Conservation (phyloP, 495 filamentous ascomycete genomes). For the Xylaria palmicola region DNA sequence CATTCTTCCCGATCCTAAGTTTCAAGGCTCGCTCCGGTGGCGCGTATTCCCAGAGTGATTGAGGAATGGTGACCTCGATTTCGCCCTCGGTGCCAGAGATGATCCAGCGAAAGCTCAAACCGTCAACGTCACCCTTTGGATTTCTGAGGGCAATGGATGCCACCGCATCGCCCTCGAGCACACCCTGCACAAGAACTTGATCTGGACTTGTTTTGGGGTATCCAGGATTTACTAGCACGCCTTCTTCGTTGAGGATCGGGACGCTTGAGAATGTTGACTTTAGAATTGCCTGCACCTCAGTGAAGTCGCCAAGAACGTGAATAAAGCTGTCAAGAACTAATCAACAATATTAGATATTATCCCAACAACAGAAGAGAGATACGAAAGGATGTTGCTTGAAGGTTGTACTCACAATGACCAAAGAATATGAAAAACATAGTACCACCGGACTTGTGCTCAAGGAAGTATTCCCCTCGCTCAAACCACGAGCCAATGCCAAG, state of each 20-base stretch:
- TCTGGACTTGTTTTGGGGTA: constrained; percentile 30
- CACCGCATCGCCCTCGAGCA: constrained; percentile 33
- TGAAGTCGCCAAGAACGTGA: constrained; percentile 41
- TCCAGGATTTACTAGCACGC: background rate
- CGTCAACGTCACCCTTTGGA: constrained; percentile 29
- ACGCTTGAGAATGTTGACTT: constrained; percentile 24
- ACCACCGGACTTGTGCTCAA: constrained; percentile 29
- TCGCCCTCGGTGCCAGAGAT: constrained; percentile 49
- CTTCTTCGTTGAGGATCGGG: background rate
- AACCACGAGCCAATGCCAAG: constrained; percentile 14
- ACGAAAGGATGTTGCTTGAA: background rate
- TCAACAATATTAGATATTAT: background rate
- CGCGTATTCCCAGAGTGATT: background rate
- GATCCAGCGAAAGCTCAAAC: constrained; percentile 36
- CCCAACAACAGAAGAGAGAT: background rate
- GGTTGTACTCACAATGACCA: constrained; percentile 28
- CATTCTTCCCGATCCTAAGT: background rate
- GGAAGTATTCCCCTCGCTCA: constrained; percentile 23
- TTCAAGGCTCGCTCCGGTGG: background rate
- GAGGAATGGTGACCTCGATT: constrained; percentile 34
- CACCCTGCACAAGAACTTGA: constrained; percentile 46
- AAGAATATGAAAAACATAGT: constrained; percentile 28
- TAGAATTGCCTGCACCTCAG: constrained; percentile 27
- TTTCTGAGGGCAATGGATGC: constrained; percentile 39
- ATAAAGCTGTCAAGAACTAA: constrained; percentile 32